These are phyloP conservation scores for Lenzites betulinus DNA, from an alignment of 768 basidiomycete genomes.

Conservation along the genomic window DNA sequence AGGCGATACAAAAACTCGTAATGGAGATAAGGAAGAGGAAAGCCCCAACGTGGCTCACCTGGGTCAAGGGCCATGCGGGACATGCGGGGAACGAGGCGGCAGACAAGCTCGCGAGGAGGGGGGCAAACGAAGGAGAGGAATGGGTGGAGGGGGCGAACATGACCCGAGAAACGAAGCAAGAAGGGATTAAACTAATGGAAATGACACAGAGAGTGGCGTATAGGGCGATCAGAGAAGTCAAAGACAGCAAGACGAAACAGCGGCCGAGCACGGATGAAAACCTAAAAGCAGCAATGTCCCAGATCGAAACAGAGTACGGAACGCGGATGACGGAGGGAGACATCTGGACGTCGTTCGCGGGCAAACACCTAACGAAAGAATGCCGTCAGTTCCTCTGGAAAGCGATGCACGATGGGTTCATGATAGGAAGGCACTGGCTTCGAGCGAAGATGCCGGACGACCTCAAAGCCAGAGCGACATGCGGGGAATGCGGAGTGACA, in stretches of 20 bases:
- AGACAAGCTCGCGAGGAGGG: background rate
- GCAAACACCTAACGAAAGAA: background rate
- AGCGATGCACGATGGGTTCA: constrained; percentile 2
- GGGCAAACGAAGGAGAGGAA: background rate
- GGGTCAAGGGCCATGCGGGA: background rate
- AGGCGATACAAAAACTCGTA: background rate
- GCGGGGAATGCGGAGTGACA: too few species aligned
- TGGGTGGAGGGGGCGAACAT: background rate
- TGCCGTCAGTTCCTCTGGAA: background rate
- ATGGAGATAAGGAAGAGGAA: background rate
- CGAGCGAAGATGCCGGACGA: background rate
- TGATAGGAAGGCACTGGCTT: constrained; percentile 6
- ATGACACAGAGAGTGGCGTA: background rate
- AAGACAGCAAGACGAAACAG: background rate
- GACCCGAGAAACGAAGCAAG: background rate
- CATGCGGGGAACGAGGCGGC: background rate
- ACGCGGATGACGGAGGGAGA: background rate
- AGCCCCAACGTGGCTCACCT: background rate
- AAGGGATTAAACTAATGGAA: background rate
- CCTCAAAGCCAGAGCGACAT: too few species aligned
- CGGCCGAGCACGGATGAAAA: background rate
- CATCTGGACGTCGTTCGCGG: background rate
- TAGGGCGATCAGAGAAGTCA: background rate
- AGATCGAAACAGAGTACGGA: background rate
- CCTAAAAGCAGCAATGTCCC: background rate